These are phyloP conservation scores for Ascochyta clinopodiicola DNA, from an alignment of 2,329 filamentous ascomycete species.

Conservation along the genomic window DNA sequence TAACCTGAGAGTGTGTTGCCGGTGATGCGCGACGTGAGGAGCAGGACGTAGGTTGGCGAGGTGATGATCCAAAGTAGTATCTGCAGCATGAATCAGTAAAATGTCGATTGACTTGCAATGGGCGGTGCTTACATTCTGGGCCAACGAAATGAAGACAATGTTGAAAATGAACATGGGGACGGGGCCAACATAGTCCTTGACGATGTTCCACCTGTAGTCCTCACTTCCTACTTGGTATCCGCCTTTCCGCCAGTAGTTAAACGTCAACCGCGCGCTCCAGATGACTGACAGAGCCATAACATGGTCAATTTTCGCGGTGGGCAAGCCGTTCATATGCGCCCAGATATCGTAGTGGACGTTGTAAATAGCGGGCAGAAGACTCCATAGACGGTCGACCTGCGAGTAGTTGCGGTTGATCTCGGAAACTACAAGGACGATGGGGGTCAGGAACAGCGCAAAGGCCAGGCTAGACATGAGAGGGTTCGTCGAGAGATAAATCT, in stretches of 20 bases:
- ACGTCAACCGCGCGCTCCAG: slow-evolving; percentile 93
- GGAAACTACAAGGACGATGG: slow-evolving; percentile 74
- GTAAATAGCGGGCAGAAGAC: slow-evolving; percentile 84
- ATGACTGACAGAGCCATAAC: slow-evolving; percentile 72
- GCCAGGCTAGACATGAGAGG: slow-evolving; percentile 79
- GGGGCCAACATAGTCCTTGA: slow-evolving; percentile 69
- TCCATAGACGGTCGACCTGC: slow-evolving; percentile 95
- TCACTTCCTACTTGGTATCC: slow-evolving; percentile 89
- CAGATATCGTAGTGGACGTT: slow-evolving; percentile 84
- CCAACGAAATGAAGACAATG: slow-evolving; percentile 83
- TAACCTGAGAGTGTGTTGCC: slow-evolving; percentile 55
- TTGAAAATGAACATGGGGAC: slow-evolving; percentile 84
- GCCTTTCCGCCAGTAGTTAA: slow-evolving; percentile 95
- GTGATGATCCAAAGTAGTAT: slow-evolving; percentile 80
- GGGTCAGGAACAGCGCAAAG: slow-evolving; percentile 73
- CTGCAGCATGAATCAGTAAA: slow-evolving; percentile 43
- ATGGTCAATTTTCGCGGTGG: slow-evolving; percentile 74
- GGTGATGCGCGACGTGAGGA: slow-evolving; percentile 73
- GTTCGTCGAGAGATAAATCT: slow-evolving; percentile 84
- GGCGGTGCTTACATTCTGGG: slow-evolving; percentile 63
- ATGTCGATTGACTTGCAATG: not conserved
- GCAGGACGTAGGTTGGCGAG: slow-evolving; percentile 81
- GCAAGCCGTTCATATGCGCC: slow-evolving; percentile 75
- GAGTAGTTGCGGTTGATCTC: slow-evolving; percentile 94
- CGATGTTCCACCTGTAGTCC: slow-evolving; percentile 89